These are phyloP conservation scores for Boletus patriciae DNA, from an alignment of 768 basidiomycete genomes.

Conservation along the genomic window DNA sequence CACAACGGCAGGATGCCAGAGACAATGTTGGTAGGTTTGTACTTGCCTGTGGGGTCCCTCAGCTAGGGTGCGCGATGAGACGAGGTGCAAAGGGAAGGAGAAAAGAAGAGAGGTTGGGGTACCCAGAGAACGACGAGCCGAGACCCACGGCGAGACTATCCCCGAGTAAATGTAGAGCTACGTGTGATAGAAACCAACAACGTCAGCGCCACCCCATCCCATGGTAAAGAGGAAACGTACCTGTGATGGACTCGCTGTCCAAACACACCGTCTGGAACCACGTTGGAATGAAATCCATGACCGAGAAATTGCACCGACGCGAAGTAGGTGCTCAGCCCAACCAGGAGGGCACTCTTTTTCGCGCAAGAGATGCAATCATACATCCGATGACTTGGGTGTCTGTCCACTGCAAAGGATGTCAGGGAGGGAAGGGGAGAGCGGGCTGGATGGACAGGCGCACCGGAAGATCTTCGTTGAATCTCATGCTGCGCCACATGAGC, in stretches of 20 bases:
- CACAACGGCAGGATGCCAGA: conserved; percentile 52
- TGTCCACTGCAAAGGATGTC: conserved; percentile 46
- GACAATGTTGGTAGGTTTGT: conserved; percentile 45
- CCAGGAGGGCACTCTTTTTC: conserved; percentile 68
- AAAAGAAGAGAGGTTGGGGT: background rate
- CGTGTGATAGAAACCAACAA: too few species aligned
- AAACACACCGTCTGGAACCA: conserved; percentile 81
- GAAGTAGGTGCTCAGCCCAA: conserved; percentile 68
- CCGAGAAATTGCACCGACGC: conserved; percentile 75
- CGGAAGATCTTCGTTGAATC: conserved; percentile 63
- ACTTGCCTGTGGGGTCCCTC: conserved; percentile 54
- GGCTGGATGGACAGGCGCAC: conserved; percentile 36
- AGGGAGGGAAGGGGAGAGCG: too few species aligned
- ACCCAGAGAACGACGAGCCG: conserved; percentile 54
- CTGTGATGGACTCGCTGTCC: conserved; percentile 64
- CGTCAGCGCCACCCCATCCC: background rate
- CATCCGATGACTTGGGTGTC: conserved; percentile 59
- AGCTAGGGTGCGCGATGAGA: conserved; percentile 21
- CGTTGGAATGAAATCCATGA: conserved; percentile 76
- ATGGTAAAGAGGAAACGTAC: conserved; percentile 28
- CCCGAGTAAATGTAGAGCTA: conserved; percentile 50
- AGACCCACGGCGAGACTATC: conserved; percentile 49
- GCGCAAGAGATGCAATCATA: conserved; percentile 58
- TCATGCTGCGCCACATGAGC: conserved; percentile 67
- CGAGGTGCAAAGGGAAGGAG: background rate